Conservation (phyloP, 1,139 yeast species). For the Geotrichum europaeum region DNA sequence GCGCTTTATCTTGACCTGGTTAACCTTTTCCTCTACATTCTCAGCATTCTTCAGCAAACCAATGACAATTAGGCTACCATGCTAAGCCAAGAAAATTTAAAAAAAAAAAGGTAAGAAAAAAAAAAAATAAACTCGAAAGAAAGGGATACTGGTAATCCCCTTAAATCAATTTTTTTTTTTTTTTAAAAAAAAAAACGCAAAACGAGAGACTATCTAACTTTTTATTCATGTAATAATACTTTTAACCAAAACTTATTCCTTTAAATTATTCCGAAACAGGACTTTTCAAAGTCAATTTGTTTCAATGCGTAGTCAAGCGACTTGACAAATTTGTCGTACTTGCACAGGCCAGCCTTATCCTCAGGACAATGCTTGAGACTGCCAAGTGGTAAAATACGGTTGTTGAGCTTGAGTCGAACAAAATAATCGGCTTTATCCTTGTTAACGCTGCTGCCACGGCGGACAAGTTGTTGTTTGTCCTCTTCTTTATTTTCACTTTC, state of each 20-base stretch:
- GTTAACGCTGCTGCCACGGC: background rate
- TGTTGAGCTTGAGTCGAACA: slow-evolving; percentile 37
- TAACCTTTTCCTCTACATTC: slow-evolving; percentile 70
- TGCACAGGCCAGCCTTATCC: slow-evolving; percentile 36
- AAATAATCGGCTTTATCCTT: slow-evolving; percentile 18
- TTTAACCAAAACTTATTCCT: no score
- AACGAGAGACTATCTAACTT: background rate
- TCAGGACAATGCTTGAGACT: slow-evolving; percentile 36
- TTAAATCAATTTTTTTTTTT: no score
- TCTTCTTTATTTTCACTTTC: background rate
- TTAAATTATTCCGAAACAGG: slow-evolving; percentile 32
- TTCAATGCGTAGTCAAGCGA: slow-evolving; percentile 33
- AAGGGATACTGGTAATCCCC: no score
- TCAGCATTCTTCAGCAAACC: slow-evolving; percentile 57
- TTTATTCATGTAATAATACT: background rate
- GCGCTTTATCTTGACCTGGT: slow-evolving; percentile 72
- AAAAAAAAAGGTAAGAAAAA: no score
- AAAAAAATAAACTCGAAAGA: no score
- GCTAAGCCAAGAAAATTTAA: background rate
- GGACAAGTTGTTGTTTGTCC: background rate
- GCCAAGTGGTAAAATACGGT: slow-evolving; percentile 38
- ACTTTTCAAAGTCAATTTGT: slow-evolving; percentile 32
- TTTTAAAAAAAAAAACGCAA: no score
- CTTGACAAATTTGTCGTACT: slow-evolving; percentile 31
- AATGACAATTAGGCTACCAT: slow-evolving; percentile 31